phyloP scores from a whole-genome alignment of 441 rosid genomes.

The Francoa sonchifolia region DNA sequence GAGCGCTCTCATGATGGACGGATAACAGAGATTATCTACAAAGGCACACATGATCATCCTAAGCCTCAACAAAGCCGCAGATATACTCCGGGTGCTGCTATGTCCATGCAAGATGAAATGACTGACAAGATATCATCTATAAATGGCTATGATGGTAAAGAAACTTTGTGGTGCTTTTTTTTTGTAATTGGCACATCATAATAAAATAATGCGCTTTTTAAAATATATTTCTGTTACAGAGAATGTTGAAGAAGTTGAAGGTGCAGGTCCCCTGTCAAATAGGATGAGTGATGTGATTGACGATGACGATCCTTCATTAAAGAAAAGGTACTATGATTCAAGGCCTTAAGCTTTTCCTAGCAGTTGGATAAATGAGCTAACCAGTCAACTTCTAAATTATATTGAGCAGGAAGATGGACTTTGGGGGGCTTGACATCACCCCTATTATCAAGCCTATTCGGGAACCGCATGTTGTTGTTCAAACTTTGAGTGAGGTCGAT shows the following conservation, averaged over 20 bases:
- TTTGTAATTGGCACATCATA: neutral
- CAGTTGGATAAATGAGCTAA: conserved; percentile 8
- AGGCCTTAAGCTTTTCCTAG: neutral
- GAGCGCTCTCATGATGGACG: conserved; percentile 85
- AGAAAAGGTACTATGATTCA: conserved; percentile 47
- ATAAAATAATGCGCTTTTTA: conserved; percentile 10
- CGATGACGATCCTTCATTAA: conserved; percentile 65
- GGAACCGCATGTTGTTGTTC: conserved; percentile 93
- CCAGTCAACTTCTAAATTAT: conserved; percentile 10
- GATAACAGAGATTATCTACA: conserved; percentile 82
- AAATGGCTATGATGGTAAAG: conserved; percentile 53
- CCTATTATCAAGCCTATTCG: conserved; percentile 82
- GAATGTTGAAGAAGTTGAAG: conserved; percentile 46
- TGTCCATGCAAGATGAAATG: conserved; percentile 60
- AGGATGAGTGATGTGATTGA: conserved; percentile 35
- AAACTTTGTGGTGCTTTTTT: neutral
- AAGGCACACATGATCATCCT: conserved; percentile 93
- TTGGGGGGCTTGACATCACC: conserved; percentile 52
- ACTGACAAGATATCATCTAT: conserved; percentile 36
- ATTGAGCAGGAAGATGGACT: conserved; percentile 64
- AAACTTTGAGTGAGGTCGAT: conserved; percentile 93
- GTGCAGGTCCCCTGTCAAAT: conserved; percentile 10
- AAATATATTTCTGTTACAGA: conserved; percentile 36
- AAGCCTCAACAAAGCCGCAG: conserved; percentile 85
- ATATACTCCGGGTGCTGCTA: conserved; percentile 41